phyloP scores from a whole-genome alignment of 2,329 filamentous ascomycete genomes.

The Sphaceloma murrayae region DNA sequence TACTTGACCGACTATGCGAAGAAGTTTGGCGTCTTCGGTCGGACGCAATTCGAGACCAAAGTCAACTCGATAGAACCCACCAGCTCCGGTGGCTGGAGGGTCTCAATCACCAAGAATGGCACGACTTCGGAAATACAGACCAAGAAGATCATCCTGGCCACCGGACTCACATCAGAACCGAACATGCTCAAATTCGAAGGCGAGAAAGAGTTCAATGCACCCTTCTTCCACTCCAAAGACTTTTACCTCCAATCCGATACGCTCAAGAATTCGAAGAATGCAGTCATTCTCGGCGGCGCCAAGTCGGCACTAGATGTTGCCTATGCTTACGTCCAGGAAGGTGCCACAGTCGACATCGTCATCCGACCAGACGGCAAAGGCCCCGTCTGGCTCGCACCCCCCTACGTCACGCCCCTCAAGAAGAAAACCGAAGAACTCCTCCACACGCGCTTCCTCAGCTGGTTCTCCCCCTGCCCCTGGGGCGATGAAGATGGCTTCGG shows the following conservation, averaged over 20 bases:
- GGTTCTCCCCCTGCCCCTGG: constrained; percentile 69
- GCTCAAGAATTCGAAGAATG: constrained; percentile 32
- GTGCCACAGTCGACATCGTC: constrained; percentile 47
- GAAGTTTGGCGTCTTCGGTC: constrained; percentile 41
- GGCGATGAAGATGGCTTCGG: constrained; percentile 53
- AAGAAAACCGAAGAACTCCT: constrained; percentile 59
- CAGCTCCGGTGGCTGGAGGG: constrained; percentile 21
- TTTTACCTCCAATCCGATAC: constrained; percentile 36
- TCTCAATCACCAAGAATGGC: constrained; percentile 9
- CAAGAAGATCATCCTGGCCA: constrained; percentile 51
- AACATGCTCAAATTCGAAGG: constrained; percentile 45
- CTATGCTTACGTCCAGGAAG: constrained; percentile 47
- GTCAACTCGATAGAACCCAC: constrained; percentile 41
- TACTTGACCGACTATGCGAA: constrained; percentile 51
- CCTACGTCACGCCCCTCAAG: constrained; percentile 58
- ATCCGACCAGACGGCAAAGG: constrained; percentile 51
- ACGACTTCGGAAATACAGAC: constrained; percentile 16
- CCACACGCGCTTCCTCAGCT: constrained; percentile 57
- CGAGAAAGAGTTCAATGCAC: constrained; percentile 41
- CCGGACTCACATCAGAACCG: constrained; percentile 50
- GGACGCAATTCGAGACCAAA: constrained; percentile 42
- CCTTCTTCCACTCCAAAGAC: constrained; percentile 50
- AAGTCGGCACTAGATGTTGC: constrained; percentile 57
- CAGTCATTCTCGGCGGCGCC: constrained; percentile 50
- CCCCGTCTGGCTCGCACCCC: constrained; percentile 50